Base-by-base conservation (phyloP, 2,329 filamentous ascomycete species). In the Dothiorella sarmentorum region DNA sequence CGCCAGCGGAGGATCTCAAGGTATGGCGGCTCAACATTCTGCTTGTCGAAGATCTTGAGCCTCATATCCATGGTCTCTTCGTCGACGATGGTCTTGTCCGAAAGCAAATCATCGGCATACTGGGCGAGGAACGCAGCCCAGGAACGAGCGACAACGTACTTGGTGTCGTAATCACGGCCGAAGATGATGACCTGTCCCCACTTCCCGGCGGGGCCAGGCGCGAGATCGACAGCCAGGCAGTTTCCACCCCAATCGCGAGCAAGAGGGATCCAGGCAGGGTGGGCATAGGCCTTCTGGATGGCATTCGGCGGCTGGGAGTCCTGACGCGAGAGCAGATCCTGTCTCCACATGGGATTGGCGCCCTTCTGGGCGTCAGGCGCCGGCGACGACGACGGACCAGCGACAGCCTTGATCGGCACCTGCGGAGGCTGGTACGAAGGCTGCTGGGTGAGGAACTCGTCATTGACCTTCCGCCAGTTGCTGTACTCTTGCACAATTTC, bases 161-260 rank as follows among this genome's bases (percentile, higher is more conserved):
- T 99, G 75, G 90, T 96, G 71, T 99, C 94, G 75, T 96, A 99
- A 76, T 99, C 94, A 61, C 94, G 90, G 52, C 94, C 94, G 72
- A 96, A 97, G 62, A 99, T 82, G 68, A 99, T 96, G 64, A 99
- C 85, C 73, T 99, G 94, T 56, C 94, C 94, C 93, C 94, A 99
- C 71, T 87, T 89, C 37, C 94, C 94, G 45, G 84, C 83, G 9
- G 93, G 90, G 2, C 94, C 94, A 20, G 94, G 94, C 6, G 92
- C 90, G 60, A 99, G 80, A 73, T 99, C 94, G 45, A 97, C 85
- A 17, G 92, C 93, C 68, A 99, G 81, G 78, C 96, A 95, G 83
- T 99, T 99, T 74, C 94, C 94, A 72, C 94, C 94, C 94, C 94
- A 99, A 73, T 99, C 94, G 66, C 94, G 89, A 60, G 92, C 93